Base-by-base conservation (phyloP, 495 filamentous ascomycete genomes). In the Penicillium argentinense region DNA sequence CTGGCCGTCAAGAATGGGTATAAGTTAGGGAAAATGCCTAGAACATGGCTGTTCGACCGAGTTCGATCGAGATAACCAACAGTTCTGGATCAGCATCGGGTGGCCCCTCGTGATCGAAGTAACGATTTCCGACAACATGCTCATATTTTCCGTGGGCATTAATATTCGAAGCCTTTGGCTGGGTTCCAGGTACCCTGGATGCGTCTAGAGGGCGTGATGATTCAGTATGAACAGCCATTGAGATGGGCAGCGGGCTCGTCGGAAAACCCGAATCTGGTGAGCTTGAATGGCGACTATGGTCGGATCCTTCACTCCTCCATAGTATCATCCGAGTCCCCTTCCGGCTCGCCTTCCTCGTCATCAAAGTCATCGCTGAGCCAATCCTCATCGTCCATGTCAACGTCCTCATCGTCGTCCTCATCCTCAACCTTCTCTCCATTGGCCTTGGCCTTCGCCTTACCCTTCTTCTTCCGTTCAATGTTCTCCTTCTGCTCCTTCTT, bases 401-500 rank as follows among this genome's bases (percentile, higher is more conserved):
- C 73, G 49, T 78, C 75, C 19, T 76, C 76, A 41, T 85, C 81
- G 3, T 80, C 77, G 24, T 84, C 80, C 21, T 79, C 80, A 58
- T 59, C 69, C 34, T 65, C 65, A 14, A 65, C 71, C 18, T 64
- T 62, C 47, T 74, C 60, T 8, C 69, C 75, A 52, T 67, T 64
- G 16, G 67, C 63, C 47, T 57, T 62, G 12, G 69, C 68, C 45
- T 76, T 74, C 5, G 68, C 75, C 58, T 78, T 82, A 51, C 83
- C 78, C 36, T 72, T 72, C 68, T 80, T 81, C 74, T 96, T 96
- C 68, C 77, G 86, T 69, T 92, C 87, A 14, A 93, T 82, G 60
- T 97, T 97, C 45, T 83, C 91, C 63, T 74, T 88, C 63, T 97
- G 91, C 47, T 84, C 75, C 66, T 81, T 84, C 75, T 81, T 87